These are phyloP conservation scores for Chlorella vulgaris DNA, from an alignment of 139 green algal species.

Conservation along the genomic window DNA sequence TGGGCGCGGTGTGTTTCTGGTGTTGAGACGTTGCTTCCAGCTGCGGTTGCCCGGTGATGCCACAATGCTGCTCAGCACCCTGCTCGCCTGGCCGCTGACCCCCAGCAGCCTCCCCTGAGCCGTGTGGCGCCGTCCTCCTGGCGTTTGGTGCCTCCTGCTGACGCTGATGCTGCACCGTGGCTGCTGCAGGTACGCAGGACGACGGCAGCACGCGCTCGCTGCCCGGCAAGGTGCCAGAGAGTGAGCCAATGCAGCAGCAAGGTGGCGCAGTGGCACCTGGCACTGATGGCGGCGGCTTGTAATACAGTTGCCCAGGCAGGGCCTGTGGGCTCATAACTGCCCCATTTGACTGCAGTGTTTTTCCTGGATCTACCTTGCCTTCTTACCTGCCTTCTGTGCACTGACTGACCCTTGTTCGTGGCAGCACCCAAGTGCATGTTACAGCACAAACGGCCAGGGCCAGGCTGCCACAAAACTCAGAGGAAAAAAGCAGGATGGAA, in stretches of 20 bases:
- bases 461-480: no score
- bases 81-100: background rate
- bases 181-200: conserved; percentile 17
- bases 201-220: background rate
- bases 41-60: background rate
- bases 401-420: no score
- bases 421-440: no score
- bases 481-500: no score
- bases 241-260: conserved; percentile 7
- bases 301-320: no score
- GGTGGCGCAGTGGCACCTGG: background rate
- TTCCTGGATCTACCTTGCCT: no score
- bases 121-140: no score
- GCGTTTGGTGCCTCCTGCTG: no score
- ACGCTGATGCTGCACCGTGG: background rate
- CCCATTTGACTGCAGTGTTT: no score
- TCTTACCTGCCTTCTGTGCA: no score
- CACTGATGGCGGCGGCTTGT: background rate
- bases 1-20: background rate
- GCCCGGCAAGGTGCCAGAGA: conserved; percentile 18
- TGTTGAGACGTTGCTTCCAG: background rate
- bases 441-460: no score
- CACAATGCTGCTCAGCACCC: background rate
- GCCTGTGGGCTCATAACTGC: background rate
- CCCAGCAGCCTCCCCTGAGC: no score